Base-by-base conservation (phyloP, 768 basidiomycete genomes). In the Tylopilus felleus region DNA sequence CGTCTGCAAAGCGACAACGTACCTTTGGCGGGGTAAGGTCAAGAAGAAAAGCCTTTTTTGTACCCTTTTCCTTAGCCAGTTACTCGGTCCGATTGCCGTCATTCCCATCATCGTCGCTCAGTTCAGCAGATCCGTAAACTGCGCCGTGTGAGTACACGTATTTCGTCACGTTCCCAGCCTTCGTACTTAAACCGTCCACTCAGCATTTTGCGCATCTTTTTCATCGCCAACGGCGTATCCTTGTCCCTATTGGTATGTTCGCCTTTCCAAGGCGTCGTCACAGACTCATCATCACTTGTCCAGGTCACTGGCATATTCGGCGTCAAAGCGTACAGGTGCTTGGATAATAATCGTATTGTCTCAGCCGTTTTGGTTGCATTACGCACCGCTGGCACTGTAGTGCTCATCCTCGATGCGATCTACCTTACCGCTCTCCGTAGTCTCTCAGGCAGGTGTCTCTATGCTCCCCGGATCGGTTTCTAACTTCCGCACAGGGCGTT, bases 241-340 rank as follows among this genome's bases (percentile, higher is more conserved):
- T 62, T 79, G 2, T 73, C 74, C 25, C 59, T 77, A 52, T 61
- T 80, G 62, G 78, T 80, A 53, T 29, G 55, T 58, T 62, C 39
- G 14, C 10, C 28, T 6, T 25, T 22, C 14, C 3, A 21, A 31
- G 5, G 3, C 35, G 10, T 4, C 13, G 6, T 16, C 1, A 4
- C 23, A 21, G 3, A 5, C 49, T 60, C 33, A 49, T 14, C 23
- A 29, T 27, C 33, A 35, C 22, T 8, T 25, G 12, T 28, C 53
- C 33, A 85, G 85, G 76, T 86, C 39, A 77, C 82, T 0, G 84
- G 83, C 28, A 80, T 86, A 28, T 72, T 84, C 31, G 85, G 85
- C 14, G 71, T 81, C 60, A 88, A 88, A 64, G 83, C 80, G 8
- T 87, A 86, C 60, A 79, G 78, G 60, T 86, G 84, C 60, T 68